Conservation (phyloP, 768 basidiomycete species). For the Asterophora parasitica region DNA sequence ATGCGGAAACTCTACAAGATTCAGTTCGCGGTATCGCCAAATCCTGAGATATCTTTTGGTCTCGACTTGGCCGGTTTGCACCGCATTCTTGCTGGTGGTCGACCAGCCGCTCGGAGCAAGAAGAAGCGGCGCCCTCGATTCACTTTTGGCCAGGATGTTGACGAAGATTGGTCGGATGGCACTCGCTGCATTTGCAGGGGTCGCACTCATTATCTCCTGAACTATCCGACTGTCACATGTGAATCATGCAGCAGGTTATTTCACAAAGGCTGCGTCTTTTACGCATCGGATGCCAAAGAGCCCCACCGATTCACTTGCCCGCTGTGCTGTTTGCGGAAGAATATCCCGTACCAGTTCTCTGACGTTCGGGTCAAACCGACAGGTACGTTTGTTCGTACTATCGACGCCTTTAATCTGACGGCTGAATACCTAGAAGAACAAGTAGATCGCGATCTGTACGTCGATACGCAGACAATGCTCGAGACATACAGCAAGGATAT, state of each 20-base stretch:
- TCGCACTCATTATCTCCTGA: conserved; percentile 52
- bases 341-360: conserved; percentile 63
- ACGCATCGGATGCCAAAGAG: conserved; percentile 39
- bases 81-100: conserved; percentile 68
- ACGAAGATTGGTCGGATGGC: conserved; percentile 67
- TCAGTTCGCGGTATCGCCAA: conserved; percentile 83
- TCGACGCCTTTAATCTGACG: conserved; percentile 9
- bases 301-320: conserved; percentile 58
- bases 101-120: conserved; percentile 51
- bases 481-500: conserved; percentile 70
- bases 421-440: conserved; percentile 26
- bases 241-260: conserved; percentile 61
- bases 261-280: conserved; percentile 75
- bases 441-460: conserved; percentile 45
- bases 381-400: conserved; percentile 33
- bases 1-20: conserved; percentile 90
- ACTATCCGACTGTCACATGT: conserved; percentile 63
- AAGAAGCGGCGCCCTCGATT: conserved; percentile 57
- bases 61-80: conserved; percentile 80
- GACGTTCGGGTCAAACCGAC: conserved; percentile 70
- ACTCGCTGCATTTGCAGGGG: conserved; percentile 82
- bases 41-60: conserved; percentile 76
- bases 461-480: conserved; percentile 70
- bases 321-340: conserved; percentile 73
- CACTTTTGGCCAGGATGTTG: conserved; percentile 72